phyloP scores from a whole-genome alignment of 768 basidiomycete species.

The Tephrocybe rancida region DNA sequence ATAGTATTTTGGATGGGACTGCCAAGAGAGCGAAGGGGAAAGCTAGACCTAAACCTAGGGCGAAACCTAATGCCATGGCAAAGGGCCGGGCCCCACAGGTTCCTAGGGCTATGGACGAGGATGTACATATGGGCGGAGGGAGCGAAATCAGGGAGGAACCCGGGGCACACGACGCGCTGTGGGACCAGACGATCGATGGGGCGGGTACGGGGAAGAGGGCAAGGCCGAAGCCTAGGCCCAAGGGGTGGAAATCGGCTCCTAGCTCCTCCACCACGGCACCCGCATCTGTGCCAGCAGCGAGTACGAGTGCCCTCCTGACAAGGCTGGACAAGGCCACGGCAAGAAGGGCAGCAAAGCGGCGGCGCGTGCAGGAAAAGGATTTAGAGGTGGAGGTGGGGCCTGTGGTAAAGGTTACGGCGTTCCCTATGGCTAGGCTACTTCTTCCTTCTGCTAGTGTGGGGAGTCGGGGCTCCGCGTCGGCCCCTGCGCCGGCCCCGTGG shows the following conservation, averaged over 20 bases:
- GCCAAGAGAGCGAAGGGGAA: no score
- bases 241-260: background rate
- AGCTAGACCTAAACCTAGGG: background rate
- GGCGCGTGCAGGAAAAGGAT: background rate
- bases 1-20: no score
- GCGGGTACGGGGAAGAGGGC: background rate
- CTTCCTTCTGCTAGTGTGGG: no score
- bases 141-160: no score
- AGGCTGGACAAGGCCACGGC: constrained; percentile 3
- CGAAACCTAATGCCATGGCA: no score
- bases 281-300: background rate
- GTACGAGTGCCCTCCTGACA: background rate
- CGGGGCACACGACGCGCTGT: constrained; percentile 6
- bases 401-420: no score
- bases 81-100: no score
- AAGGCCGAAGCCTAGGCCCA: background rate
- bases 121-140: no score
- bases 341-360: constrained; percentile 2
- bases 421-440: no score
- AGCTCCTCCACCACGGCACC: background rate
- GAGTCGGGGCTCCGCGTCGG: background rate
- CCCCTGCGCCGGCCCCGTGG: background rate
- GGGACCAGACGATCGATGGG: constrained; percentile 8
- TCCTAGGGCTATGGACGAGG: no score
- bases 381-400: background rate